Evolutionary conservation across 2,329 filamentous ascomycete genomes (phyloP).

Genomic region (Venturia effusa): DNA sequence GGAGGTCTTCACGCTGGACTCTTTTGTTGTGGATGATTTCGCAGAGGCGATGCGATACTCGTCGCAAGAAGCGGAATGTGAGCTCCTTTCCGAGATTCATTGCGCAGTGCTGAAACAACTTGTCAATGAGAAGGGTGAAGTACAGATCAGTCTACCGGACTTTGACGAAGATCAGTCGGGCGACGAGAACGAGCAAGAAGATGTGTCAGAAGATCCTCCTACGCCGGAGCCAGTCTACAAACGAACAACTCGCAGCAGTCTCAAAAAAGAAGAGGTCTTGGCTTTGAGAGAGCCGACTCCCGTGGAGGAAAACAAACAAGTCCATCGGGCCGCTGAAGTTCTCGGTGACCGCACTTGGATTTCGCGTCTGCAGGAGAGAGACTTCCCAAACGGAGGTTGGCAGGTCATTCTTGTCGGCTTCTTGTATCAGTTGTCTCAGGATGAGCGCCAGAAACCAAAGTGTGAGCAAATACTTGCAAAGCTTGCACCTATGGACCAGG

Average conservation of each 20-base stretch:
- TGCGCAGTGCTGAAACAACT: constrained; percentile 83
- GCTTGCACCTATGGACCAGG: constrained; percentile 67
- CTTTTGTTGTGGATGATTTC: constrained; percentile 96
- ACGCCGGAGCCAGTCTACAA: constrained; percentile 56
- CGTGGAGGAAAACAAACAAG: constrained; percentile 23
- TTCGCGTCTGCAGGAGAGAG: constrained; percentile 67
- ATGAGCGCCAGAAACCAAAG: constrained; percentile 48
- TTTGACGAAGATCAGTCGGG: constrained; percentile 34
- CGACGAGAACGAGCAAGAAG: constrained; percentile 58
- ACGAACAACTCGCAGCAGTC: constrained; percentile 73
- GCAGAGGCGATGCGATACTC: constrained; percentile 75
- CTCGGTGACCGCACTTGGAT: constrained; percentile 69
- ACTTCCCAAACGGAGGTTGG: constrained; percentile 86
- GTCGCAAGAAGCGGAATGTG: constrained; percentile 62
- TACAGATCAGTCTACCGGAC: constrained; percentile 40
- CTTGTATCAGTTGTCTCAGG: constrained; percentile 64
- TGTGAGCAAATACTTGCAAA: constrained; percentile 73
- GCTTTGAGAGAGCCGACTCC: constrained; percentile 38
- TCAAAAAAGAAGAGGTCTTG: constrained; percentile 71
- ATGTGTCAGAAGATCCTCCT: constrained; percentile 39
- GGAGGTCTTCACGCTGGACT: constrained; percentile 86
- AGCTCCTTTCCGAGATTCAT: constrained; percentile 82
- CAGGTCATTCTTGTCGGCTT: constrained; percentile 80
- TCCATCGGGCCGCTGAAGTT: constrained; percentile 65
- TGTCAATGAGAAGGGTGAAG: constrained; percentile 68